These are phyloP conservation scores for Talaromyces adpressus DNA, from an alignment of 495 filamentous ascomycete genomes.

Conservation along the genomic window DNA sequence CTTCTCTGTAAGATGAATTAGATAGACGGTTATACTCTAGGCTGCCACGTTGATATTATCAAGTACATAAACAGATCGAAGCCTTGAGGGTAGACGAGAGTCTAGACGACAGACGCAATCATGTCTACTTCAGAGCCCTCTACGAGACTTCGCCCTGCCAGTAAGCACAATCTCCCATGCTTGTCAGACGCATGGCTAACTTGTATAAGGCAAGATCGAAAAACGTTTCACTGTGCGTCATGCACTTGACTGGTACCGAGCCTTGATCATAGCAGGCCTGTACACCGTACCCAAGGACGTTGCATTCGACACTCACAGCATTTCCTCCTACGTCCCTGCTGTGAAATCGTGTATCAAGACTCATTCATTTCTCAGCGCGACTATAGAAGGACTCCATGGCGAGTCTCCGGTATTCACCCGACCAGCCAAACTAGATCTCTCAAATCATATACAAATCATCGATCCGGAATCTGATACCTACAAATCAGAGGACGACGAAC, in stretches of 20 bases:
- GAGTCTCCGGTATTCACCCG: slow-evolving; percentile 10
- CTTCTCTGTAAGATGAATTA: background rate
- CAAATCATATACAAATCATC: slow-evolving; percentile 10
- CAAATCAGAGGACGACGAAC: background rate
- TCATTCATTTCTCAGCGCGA: slow-evolving; percentile 12
- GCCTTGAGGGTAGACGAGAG: background rate
- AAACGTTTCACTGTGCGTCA: slow-evolving; percentile 14
- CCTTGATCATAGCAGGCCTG: slow-evolving; percentile 11
- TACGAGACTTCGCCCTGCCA: background rate
- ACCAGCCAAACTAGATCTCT: slow-evolving; percentile 7
- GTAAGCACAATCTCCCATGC: background rate
- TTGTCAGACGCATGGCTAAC: background rate
- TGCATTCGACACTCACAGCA: slow-evolving; percentile 1
- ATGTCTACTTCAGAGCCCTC: background rate
- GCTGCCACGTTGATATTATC: background rate
- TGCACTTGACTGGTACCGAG: slow-evolving; percentile 13
- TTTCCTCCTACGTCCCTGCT: slow-evolving; percentile 9
- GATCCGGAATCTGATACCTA: background rate
- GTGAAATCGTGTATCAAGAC: slow-evolving; percentile 14
- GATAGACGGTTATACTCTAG: background rate
- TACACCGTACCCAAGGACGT: slow-evolving; percentile 5
- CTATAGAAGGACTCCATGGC: slow-evolving; percentile 8
- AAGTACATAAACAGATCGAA: background rate
- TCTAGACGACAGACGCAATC: background rate
- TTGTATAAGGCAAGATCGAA: slow-evolving; percentile 15